Conservation (phyloP, 352 stramenopile species). For the Plasmopara halstedii region DNA sequence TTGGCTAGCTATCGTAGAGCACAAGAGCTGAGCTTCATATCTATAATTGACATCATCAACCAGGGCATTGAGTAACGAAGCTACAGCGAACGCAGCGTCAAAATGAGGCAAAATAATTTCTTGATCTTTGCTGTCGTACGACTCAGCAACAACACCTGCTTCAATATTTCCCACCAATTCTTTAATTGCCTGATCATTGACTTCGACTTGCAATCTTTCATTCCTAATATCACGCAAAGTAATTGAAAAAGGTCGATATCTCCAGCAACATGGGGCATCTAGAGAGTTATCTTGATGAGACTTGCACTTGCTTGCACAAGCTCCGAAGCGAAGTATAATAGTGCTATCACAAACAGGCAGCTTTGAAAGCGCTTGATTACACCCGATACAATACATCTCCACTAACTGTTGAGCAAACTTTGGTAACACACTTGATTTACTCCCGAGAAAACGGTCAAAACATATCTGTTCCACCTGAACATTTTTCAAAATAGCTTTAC, state of each 20-base stretch:
- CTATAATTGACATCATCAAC: slow-evolving; percentile 28
- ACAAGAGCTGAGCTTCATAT: slow-evolving; percentile 29
- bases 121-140: slow-evolving; percentile 1
- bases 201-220: slow-evolving; percentile 29
- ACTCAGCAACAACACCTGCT: slow-evolving; percentile 26
- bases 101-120: slow-evolving; percentile 5
- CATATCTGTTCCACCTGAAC: slow-evolving; percentile 37
- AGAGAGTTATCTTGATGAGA: slow-evolving; percentile 8
- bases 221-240: slow-evolving; percentile 29
- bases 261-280: slow-evolving; percentile 22
- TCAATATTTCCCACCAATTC: slow-evolving; percentile 46
- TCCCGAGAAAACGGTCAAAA: slow-evolving; percentile 25
- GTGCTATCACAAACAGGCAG: slow-evolving; percentile 3
- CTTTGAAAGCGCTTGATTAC: slow-evolving; percentile 28
- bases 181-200: slow-evolving; percentile 18
- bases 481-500: slow-evolving; percentile 27
- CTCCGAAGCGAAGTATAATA: slow-evolving; percentile 17
- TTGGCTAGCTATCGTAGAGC: slow-evolving; percentile 8
- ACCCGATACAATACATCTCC: slow-evolving; percentile 42
- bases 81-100: slow-evolving; percentile 17
- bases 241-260: slow-evolving; percentile 40
- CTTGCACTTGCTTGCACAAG: slow-evolving; percentile 34
- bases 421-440: slow-evolving; percentile 17
- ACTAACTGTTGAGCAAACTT: slow-evolving; percentile 26
- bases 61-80: slow-evolving; percentile 29